Evolutionary conservation across 495 filamentous ascomycete genomes (phyloP).

Genomic region (Aspergillus heteromorphus): DNA sequence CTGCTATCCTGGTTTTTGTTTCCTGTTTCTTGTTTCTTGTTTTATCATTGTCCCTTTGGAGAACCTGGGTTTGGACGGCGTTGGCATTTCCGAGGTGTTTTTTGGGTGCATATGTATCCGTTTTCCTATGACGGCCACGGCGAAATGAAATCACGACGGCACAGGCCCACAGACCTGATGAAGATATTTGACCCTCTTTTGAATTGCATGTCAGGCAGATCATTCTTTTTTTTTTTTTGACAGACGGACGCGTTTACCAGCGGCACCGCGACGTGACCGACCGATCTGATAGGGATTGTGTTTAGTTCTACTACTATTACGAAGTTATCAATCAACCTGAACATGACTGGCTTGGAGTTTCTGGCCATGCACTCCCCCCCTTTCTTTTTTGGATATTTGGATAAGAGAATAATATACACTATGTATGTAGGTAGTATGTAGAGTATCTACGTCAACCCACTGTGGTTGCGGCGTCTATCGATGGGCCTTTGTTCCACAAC

Average conservation of each 20-base stretch:
- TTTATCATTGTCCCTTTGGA: slow-evolving; percentile 16
- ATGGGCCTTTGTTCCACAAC: too few species aligned
- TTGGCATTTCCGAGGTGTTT: slow-evolving; percentile 34
- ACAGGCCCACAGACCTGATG: slow-evolving; percentile 17
- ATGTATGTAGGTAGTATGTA: too few species aligned
- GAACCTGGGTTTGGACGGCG: slow-evolving; percentile 25
- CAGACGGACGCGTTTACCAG: slow-evolving; percentile 7
- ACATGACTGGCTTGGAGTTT: neutral
- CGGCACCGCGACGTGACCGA: slow-evolving; percentile 6
- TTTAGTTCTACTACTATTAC: neutral
- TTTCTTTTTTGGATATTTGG: slow-evolving; percentile 1
- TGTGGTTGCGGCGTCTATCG: too few species aligned
- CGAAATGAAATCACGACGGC: slow-evolving; percentile 38
- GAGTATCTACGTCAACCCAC: too few species aligned
- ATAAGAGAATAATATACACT: slow-evolving; percentile 8
- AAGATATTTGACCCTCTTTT: slow-evolving; percentile 12
- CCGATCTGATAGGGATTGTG: neutral
- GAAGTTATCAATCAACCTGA: too few species aligned
- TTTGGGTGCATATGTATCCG: slow-evolving; percentile 26
- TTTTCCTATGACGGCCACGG: slow-evolving; percentile 25
- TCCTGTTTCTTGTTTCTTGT: slow-evolving; percentile 8
- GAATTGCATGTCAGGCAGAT: slow-evolving; percentile 11
- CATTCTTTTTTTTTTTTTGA: slow-evolving; percentile 9
- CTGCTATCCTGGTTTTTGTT: neutral
- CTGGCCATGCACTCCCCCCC: neutral